Evolutionary conservation across 768 basidiomycete genomes (phyloP).

Genomic region (Strobilomyces echinocephalus): DNA sequence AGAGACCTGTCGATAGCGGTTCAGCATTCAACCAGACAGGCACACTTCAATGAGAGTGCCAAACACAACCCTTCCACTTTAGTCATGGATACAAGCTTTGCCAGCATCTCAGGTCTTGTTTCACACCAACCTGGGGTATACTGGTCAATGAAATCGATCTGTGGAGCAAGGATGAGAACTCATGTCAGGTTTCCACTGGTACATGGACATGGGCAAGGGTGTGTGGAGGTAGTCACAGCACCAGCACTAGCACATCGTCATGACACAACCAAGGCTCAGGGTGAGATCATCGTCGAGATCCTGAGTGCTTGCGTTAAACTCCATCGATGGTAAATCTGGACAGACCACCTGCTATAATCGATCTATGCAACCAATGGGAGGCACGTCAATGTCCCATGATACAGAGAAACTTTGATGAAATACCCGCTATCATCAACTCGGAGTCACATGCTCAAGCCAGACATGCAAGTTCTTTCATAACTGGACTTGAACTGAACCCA

Average conservation of each 20-base stretch:
- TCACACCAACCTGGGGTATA: background rate
- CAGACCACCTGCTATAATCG: too few relatives aligned
- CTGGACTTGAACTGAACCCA: too few relatives aligned
- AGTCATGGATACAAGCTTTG: conserved; percentile 10
- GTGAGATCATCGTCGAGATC: background rate
- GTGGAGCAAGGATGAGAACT: background rate
- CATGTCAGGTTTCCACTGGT: conserved; percentile 10
- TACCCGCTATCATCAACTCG: too few relatives aligned
- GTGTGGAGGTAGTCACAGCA: conserved; percentile 17
- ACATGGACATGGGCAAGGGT: conserved; percentile 8
- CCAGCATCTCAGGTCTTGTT: background rate
- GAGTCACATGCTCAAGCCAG: too few relatives aligned
- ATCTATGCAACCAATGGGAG: too few relatives aligned
- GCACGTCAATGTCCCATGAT: too few relatives aligned
- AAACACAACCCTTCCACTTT: conserved; percentile 23
- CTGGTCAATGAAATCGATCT: too few relatives aligned
- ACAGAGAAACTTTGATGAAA: too few relatives aligned
- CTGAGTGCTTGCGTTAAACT: too few relatives aligned
- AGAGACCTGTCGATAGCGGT: conserved; percentile 2
- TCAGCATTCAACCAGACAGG: conserved; percentile 2
- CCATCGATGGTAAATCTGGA: too few relatives aligned
- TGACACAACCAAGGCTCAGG: background rate
- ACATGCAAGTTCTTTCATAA: too few relatives aligned
- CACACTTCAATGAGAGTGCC: background rate
- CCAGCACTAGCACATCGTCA: background rate